Evolutionary conservation across 352 stramenopile genomes (phyloP).

Genomic region (Pythium dissimile): DNA sequence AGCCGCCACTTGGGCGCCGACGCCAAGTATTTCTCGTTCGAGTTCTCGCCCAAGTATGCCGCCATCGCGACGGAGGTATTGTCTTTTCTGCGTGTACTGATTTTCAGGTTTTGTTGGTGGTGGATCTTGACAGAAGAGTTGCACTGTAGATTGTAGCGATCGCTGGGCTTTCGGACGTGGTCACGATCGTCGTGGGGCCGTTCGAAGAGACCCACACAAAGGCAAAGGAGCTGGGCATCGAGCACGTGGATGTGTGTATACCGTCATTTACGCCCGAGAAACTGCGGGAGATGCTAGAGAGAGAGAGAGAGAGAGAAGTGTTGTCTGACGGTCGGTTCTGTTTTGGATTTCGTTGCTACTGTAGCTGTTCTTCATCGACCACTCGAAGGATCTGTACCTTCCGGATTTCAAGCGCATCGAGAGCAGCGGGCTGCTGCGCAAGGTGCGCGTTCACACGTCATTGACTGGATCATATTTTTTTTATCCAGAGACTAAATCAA

Average conservation of each 20-base stretch:
- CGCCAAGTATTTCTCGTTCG: constrained; percentile 43
- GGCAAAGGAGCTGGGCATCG: constrained; percentile 16
- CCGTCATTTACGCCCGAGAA: background rate
- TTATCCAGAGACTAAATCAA: too few species aligned
- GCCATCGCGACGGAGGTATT: constrained; percentile 33
- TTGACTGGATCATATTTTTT: background rate
- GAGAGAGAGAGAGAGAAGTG: too few species aligned
- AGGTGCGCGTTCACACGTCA: background rate
- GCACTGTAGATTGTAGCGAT: constrained; percentile 31
- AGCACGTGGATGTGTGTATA: constrained; percentile 31
- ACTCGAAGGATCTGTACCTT: constrained; percentile 36
- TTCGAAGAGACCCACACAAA: constrained; percentile 29
- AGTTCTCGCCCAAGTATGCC: constrained; percentile 32
- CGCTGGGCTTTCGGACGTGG: constrained; percentile 28
- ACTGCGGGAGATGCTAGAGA: too few species aligned
- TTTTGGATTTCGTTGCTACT: background rate
- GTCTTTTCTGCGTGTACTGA: background rate
- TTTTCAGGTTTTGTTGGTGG: background rate
- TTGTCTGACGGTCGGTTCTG: too few species aligned
- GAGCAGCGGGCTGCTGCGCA: constrained; percentile 21
- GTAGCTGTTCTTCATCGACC: constrained; percentile 40
- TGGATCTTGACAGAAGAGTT: background rate
- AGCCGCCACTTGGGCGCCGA: constrained; percentile 21
- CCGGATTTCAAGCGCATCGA: constrained; percentile 34
- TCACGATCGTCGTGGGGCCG: constrained; percentile 32